phyloP scores from a whole-genome alignment of 192 early-diverging fungal species.

The Paraglomus brasilianum region DNA sequence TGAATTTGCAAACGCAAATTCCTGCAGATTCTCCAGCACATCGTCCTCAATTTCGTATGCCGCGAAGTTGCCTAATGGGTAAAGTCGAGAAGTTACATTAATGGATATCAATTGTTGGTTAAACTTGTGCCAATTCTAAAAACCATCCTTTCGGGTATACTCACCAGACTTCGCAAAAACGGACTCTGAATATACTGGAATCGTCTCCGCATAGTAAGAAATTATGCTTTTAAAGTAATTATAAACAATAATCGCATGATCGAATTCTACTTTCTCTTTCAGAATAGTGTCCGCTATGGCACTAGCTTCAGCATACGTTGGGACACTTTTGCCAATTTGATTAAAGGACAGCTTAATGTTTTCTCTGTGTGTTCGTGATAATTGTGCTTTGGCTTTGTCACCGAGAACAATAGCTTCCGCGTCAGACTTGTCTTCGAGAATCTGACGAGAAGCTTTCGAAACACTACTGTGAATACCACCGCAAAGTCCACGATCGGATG shows the following conservation, averaged over 20 bases:
- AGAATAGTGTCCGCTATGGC: conserved; percentile 79
- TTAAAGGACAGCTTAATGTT: conserved; percentile 88
- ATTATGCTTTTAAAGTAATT: conserved; percentile 95
- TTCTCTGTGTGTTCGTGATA: conserved; percentile 70
- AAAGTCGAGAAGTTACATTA: conserved; percentile 3
- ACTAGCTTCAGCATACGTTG: conserved; percentile 86
- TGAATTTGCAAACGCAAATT: conserved; percentile 93
- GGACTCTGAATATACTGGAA: conserved; percentile 64
- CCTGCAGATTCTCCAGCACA: conserved; percentile 81
- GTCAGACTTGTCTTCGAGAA: conserved; percentile 56
- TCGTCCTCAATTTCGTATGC: conserved; percentile 92
- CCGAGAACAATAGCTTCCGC: conserved; percentile 75
- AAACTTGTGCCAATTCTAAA: conserved; percentile 9
- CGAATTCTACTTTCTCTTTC: conserved; percentile 58
- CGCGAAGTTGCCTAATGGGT: conserved; percentile 66
- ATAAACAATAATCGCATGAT: conserved; percentile 82
- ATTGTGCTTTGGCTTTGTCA: conserved; percentile 91
- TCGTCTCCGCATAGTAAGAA: conserved; percentile 79
- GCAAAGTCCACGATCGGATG: conserved; percentile 97
- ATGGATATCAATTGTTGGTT: not conserved
- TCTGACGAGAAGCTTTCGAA: conserved; percentile 74
- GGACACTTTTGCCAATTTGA: conserved; percentile 87
- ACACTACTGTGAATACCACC: conserved; percentile 98
- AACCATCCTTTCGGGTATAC: conserved; percentile 6
- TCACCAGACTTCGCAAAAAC: conserved; percentile 73